phyloP scores from a whole-genome alignment of 805 yeast genomes.

The Blastobotrys parvus region DNA sequence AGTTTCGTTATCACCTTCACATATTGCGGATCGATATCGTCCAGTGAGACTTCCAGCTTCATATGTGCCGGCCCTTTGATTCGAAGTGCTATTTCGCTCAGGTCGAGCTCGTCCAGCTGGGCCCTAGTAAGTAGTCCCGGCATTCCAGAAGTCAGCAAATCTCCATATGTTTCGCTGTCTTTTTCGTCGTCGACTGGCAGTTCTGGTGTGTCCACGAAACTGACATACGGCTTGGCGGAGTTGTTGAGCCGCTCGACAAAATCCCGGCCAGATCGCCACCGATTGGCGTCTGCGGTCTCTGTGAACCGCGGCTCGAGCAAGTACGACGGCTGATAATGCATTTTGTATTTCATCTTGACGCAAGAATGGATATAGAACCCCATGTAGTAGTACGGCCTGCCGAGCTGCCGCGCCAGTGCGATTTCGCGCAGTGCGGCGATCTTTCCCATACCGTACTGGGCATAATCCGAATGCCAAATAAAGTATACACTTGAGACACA shows the following conservation, averaged over 20 bases:
- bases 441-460: conserved; percentile 65
- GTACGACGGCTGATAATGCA: conserved; percentile 39
- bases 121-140: conserved; percentile 6
- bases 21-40: background rate
- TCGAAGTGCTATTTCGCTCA: background rate
- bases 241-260: conserved; percentile 6
- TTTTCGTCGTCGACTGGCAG: background rate
- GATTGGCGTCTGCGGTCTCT: background rate
- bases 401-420: conserved; percentile 40
- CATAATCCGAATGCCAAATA: conserved; percentile 78
- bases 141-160: conserved; percentile 6
- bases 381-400: conserved; percentile 54
- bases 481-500: conserved; percentile 73
- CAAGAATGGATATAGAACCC: conserved; percentile 80
- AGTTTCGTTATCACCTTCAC: background rate
- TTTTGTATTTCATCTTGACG: conserved; percentile 74
- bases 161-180: background rate
- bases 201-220: background rate
- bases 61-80: background rate
- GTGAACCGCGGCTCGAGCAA: conserved; percentile 26
- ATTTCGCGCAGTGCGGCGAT: conserved; percentile 68
- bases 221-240: conserved; percentile 3
- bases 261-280: conserved; percentile 11
- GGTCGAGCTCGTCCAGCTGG: background rate
- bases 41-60: background rate